A percentile compares a stretch with the other conserved stretches of the same genome.
Evolutionary conservation across 371 early-diverging fungal genomes (phyloP).

Genomic region (Smittium mucronatum): DNA sequence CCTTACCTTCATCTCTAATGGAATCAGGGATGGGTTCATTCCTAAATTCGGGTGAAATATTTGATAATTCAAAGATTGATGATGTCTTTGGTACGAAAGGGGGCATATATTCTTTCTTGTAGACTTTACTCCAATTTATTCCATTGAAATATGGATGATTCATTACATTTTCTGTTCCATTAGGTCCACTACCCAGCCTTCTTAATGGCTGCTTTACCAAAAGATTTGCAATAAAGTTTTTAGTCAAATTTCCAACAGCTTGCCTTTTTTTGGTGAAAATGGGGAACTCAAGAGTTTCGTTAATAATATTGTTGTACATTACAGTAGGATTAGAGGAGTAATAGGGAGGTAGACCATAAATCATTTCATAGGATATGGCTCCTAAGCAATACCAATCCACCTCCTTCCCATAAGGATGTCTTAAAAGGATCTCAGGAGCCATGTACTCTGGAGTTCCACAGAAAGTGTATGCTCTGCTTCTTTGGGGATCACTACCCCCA

Average conservation of each 20-base stretch:
- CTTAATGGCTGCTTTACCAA: constrained; percentile 71
- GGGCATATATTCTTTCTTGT: constrained; percentile 59
- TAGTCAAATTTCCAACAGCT: constrained; percentile 69
- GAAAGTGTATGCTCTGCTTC: constrained; percentile 74
- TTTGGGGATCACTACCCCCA: constrained; percentile 40
- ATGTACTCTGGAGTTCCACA: constrained; percentile 98
- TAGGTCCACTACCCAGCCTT: constrained; percentile 78
- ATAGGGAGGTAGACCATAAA: constrained; percentile 89
- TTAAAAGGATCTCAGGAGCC: constrained; percentile 95
- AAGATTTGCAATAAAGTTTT: constrained; percentile 74
- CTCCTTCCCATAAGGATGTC: constrained; percentile 87
- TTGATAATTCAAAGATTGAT: constrained; percentile 83
- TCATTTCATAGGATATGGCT: constrained; percentile 93
- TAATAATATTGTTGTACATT: constrained; percentile 84
- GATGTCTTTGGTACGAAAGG: constrained; percentile 80
- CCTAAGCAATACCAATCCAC: constrained; percentile 98
- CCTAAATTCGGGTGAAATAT: constrained; percentile 60
- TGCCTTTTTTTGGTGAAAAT: constrained; percentile 62
- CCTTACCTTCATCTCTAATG: constrained; percentile 27
- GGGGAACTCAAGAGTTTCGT: constrained; percentile 73
- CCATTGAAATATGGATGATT: constrained; percentile 87
- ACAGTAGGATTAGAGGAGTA: constrained; percentile 86
- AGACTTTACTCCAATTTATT: constrained; percentile 78
- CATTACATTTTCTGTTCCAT: constrained; percentile 80
- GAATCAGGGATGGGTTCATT: constrained; percentile 34